Percentiles rank a stretch among this genome's conserved stretches.
These are phyloP conservation scores for Pseudogymnoascus sp. DNA, from an alignment of 2,329 filamentous ascomycete genomes.

Conservation along the genomic window DNA sequence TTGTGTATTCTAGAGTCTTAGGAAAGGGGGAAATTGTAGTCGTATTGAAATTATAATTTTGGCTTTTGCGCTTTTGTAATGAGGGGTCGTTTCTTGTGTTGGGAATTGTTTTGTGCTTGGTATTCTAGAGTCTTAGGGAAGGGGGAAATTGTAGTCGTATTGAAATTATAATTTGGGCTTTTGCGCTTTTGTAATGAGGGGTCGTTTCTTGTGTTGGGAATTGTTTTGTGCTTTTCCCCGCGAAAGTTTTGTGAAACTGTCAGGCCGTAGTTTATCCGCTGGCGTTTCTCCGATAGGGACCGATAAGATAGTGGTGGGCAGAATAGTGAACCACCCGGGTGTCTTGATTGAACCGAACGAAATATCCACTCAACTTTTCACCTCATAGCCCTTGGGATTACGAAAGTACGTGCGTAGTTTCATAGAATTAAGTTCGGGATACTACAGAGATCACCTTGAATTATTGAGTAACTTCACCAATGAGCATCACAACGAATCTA, in stretches of 20 bases:
- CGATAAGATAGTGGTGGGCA: background rate
- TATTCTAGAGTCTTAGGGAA: background rate
- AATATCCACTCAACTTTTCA: background rate
- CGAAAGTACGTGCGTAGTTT: background rate
- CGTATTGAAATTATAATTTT: background rate
- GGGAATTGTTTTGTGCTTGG: background rate
- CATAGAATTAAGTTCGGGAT: too few relatives aligned
- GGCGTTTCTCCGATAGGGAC: slow-evolving; percentile 6
- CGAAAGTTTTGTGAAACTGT: slow-evolving; percentile 4
- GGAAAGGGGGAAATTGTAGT: background rate
- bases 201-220: background rate
- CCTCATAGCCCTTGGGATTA: background rate
- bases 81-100: background rate
- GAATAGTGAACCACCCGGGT: slow-evolving; percentile 3
- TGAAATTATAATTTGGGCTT: background rate
- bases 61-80: background rate
- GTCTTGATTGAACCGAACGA: background rate
- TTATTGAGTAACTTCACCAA: background rate
- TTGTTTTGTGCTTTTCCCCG: background rate
- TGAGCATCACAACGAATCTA: background rate
- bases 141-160: background rate
- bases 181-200: background rate
- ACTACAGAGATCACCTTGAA: background rate
- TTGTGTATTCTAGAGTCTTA: background rate
- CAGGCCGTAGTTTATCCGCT: slow-evolving; percentile 4